Evolutionary conservation across 345 rosid genomes (phyloP).

Genomic region (Microcos paniculata): DNA sequence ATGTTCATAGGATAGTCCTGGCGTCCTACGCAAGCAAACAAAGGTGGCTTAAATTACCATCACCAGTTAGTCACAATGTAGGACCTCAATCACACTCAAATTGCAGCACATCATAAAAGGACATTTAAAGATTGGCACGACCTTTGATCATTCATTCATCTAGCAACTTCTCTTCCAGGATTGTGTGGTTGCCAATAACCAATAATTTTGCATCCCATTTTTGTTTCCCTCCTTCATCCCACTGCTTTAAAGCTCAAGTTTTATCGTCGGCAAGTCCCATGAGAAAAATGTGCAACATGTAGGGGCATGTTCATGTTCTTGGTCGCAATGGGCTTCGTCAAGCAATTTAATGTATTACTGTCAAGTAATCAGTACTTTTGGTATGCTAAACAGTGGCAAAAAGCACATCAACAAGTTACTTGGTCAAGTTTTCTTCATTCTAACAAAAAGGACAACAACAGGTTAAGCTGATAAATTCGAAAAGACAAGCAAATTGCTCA

Average conservation of each 20-base stretch:
- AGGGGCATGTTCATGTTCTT: neutral
- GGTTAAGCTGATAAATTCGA: neutral
- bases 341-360: neutral
- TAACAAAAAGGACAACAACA: neutral
- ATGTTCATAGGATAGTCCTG: slow-evolving; percentile 8
- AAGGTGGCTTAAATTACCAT: slow-evolving; percentile 29
- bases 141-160: slow-evolving; percentile 36
- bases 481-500: neutral
- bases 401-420: neutral
- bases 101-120: slow-evolving; percentile 25
- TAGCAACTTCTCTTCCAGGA: neutral
- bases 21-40: slow-evolving; percentile 37
- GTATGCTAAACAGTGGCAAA: neutral
- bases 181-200: slow-evolving; percentile 28
- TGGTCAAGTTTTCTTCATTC: neutral
- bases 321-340: neutral
- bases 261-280: neutral
- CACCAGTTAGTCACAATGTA: slow-evolving; percentile 26
- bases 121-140: slow-evolving; percentile 40
- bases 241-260: neutral
- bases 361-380: neutral
- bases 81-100: slow-evolving; percentile 35
- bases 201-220: neutral
- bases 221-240: neutral
- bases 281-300: neutral